Evolutionary conservation across 352 stramenopile species (phyloP).

Genomic region (Pythium dissotocum): DNA sequence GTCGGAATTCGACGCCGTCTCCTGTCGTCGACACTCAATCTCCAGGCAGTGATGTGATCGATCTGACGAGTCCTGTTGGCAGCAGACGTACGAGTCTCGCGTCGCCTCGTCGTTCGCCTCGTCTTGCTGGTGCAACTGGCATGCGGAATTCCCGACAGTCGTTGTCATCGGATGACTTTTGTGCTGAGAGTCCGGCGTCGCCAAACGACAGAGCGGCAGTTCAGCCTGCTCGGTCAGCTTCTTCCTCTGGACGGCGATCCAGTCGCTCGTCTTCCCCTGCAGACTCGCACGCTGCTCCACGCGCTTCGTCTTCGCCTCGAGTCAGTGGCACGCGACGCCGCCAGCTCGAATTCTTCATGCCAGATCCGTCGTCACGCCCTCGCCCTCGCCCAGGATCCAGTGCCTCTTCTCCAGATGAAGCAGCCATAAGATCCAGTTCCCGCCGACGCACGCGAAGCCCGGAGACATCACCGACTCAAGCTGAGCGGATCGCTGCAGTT

Average conservation of each 20-base stretch:
- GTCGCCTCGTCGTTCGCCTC: not conserved
- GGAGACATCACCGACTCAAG: not conserved
- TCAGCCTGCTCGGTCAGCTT: not conserved
- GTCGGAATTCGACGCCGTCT: not conserved
- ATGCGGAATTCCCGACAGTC: constrained; percentile 8
- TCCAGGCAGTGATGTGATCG: constrained; percentile 42
- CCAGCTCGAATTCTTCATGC: constrained; percentile 39
- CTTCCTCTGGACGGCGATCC: not conserved
- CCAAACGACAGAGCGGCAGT: constrained; percentile 8
- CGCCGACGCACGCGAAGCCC: not conserved
- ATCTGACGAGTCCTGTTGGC: constrained; percentile 51
- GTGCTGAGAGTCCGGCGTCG: constrained; percentile 54
- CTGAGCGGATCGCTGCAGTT: not conserved
- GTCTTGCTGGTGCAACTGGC: not conserved
- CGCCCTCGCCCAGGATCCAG: constrained; percentile 20
- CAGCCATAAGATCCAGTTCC: not conserved
- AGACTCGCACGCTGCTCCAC: not conserved
- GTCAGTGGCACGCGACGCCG: constrained; percentile 23
- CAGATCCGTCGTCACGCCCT: constrained; percentile 25
- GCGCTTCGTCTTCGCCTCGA: constrained; percentile 8
- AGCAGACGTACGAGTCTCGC: constrained; percentile 20
- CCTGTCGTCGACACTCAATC: not conserved
- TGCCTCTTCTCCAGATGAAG: constrained; percentile 11
- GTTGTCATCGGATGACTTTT: constrained; percentile 44
- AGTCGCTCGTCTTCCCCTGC: not conserved